Evolutionary conservation across 352 stramenopile species (phyloP), one percentile per base, ranked within the genome.

Genomic region (Albugo candida): DNA sequence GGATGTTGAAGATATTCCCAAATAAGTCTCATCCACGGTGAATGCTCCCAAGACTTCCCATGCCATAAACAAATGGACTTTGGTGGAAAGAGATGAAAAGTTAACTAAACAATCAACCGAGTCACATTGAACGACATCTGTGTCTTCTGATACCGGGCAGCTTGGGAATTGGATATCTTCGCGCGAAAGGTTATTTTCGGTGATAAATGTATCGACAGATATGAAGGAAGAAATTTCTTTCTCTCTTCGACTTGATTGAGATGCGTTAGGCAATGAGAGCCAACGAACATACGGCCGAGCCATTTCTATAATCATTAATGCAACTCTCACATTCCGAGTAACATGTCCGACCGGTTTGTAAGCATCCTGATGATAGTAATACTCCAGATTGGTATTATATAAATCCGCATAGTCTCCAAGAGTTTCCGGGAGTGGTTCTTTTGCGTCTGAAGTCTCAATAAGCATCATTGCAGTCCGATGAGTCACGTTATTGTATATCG

Each of bases 381-480:
- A 86, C 44, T 86, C 71, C 17, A 88, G 52, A 8, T 87, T 74
- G 0, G 63, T 47, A 27, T 64, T 48, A 45, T 87, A 87, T 12
- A 92, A 13, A 39, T 85, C 72, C 16, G 76, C 61, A 17, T 63
- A 62, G 6, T 58, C 63, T 13, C 94, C 94, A 20, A 98, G 60
- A 2, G 68, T 49, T 13, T 45, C 51, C 46, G 80, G 61, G 2
- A 38, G 41, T 0, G 93, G 93, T 18, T 80, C 59, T 50, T 98
- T 98, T n/a, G 48, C 63, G 50, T 94, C 59, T 21, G 83, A 95
- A 3, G 92, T 97, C 58, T 99, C 94, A 24, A 98, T 79, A 1
- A 99, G 64, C 56, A 98, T 94, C 45, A 96, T 97, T 56, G 97
- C 96, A 11, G 82, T 72, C 14, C 93, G 80, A 40, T 97, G 70